phyloP scores from a whole-genome alignment of 2,329 filamentous ascomycete species.

The Samsoniella hepiali region DNA sequence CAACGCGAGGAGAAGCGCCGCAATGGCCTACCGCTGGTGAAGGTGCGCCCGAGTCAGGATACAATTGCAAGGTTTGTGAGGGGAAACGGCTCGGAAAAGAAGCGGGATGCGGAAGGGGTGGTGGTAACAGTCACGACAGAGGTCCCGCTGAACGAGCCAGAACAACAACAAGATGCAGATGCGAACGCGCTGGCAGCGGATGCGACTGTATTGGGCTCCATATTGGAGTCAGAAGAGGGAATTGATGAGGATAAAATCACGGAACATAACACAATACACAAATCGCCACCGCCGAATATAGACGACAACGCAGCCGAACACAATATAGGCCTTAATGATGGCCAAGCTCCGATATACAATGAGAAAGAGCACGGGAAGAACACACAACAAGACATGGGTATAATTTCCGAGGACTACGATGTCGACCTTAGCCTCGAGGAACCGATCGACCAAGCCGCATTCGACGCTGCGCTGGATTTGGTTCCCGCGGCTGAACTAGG shows the following conservation, averaged over 20 bases:
- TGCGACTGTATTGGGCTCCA: not conserved
- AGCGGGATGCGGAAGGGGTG: constrained; percentile 27
- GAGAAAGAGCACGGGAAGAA: not conserved
- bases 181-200: not conserved
- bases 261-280: not conserved
- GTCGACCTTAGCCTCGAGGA: not conserved
- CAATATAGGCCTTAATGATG: not conserved
- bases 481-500: not conserved
- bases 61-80: constrained; percentile 53
- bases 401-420: not conserved
- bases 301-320: not conserved
- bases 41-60: constrained; percentile 54
- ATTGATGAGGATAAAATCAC: not conserved
- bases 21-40: constrained; percentile 52
- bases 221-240: not conserved
- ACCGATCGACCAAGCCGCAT: not conserved
- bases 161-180: constrained; percentile 14
- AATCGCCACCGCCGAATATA: not conserved
- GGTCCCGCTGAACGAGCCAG: constrained; percentile 18
- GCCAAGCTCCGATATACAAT: not conserved
- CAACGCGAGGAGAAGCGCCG: constrained; percentile 49
- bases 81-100: constrained; percentile 31
- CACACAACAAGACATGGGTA: not conserved
- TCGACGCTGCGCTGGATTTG: not conserved
- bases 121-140: constrained; percentile 2